Percentiles rank a stretch among this genome's conserved stretches.
phyloP scores from a whole-genome alignment of 202 grass and related monocot genomes.

The Cymbopogon flexuosus region DNA sequence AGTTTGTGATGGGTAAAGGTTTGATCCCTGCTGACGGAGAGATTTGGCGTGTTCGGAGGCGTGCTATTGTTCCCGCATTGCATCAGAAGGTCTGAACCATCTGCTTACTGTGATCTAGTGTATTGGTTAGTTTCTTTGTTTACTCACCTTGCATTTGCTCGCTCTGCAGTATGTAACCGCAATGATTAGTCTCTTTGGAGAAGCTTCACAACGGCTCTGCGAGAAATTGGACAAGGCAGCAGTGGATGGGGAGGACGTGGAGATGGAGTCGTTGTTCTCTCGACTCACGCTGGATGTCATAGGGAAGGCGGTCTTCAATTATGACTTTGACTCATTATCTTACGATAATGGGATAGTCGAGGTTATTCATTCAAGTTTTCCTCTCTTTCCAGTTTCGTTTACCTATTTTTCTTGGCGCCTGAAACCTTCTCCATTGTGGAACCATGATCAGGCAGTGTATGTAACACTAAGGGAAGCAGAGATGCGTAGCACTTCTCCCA shows the following conservation, averaged over 20 bases:
- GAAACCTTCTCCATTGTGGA: not conserved
- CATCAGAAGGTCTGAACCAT: slow-evolving; percentile 65
- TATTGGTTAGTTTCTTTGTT: not conserved
- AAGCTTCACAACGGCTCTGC: slow-evolving; percentile 73
- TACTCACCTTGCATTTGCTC: slow-evolving; percentile 8
- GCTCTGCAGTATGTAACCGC: slow-evolving; percentile 60
- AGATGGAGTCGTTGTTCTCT: slow-evolving; percentile 96
- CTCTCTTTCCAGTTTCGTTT: not conserved
- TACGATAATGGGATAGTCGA: slow-evolving; percentile 93
- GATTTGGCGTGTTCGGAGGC: slow-evolving; percentile 83
- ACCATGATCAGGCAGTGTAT: slow-evolving; percentile 72
- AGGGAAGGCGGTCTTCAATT: slow-evolving; percentile 96
- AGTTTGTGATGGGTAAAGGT: slow-evolving; percentile 94
- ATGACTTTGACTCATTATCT: slow-evolving; percentile 91
- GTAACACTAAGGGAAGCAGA: slow-evolving; percentile 75
- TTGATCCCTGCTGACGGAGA: slow-evolving; percentile 87
- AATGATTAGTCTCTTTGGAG: slow-evolving; percentile 83
- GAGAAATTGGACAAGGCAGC: slow-evolving; percentile 78
- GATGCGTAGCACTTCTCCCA: slow-evolving; percentile 85
- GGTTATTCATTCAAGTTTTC: slow-evolving; percentile 38
- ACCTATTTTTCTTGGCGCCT: not conserved
- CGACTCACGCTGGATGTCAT: slow-evolving; percentile 84
- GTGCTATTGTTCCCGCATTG: slow-evolving; percentile 86
- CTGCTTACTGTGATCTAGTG: not conserved
- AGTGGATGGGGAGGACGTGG: slow-evolving; percentile 66